phyloP scores from a whole-genome alignment of 2,329 filamentous ascomycete species.

The Helicocarpus griseus region DNA sequence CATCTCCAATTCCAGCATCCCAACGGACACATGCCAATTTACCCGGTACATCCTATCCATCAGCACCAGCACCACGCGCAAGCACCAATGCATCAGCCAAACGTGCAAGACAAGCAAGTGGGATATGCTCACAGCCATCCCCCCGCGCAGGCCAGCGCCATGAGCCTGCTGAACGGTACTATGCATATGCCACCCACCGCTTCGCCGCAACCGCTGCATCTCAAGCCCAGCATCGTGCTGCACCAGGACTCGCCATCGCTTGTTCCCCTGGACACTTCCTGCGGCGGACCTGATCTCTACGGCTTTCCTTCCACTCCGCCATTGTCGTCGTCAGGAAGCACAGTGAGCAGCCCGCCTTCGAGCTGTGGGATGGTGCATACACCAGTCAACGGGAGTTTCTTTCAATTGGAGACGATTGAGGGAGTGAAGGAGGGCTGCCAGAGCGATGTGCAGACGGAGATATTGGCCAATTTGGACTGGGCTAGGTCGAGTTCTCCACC shows the following conservation, averaged over 20 bases:
- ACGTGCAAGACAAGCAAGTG: neutral
- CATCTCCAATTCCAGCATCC: constrained; percentile 20
- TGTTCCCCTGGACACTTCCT: constrained; percentile 64
- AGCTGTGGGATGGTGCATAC: constrained; percentile 68
- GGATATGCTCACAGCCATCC: constrained; percentile 24
- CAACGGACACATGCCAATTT: constrained; percentile 17
- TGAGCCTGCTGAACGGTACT: neutral
- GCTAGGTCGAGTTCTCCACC: constrained; percentile 68
- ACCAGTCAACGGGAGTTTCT: constrained; percentile 73
- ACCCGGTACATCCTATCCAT: constrained; percentile 31
- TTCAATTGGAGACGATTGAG: constrained; percentile 57
- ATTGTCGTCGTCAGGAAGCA: constrained; percentile 74
- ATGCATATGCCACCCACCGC: constrained; percentile 53
- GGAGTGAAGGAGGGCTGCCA: constrained; percentile 63
- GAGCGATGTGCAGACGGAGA: constrained; percentile 60
- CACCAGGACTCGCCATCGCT: constrained; percentile 46
- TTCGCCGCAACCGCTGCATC: constrained; percentile 62
- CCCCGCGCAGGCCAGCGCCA: constrained; percentile 47
- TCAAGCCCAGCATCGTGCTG: constrained; percentile 65
- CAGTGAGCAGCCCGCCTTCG: constrained; percentile 71
- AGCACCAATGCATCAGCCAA: constrained; percentile 10
- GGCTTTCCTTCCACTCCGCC: constrained; percentile 81
- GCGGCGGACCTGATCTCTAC: constrained; percentile 51
- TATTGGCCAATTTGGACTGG: constrained; percentile 66
- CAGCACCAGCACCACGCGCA: constrained; percentile 32